Conservation (phyloP, 148 eudicot species). For the Fagopyrum homotropicum region DNA sequence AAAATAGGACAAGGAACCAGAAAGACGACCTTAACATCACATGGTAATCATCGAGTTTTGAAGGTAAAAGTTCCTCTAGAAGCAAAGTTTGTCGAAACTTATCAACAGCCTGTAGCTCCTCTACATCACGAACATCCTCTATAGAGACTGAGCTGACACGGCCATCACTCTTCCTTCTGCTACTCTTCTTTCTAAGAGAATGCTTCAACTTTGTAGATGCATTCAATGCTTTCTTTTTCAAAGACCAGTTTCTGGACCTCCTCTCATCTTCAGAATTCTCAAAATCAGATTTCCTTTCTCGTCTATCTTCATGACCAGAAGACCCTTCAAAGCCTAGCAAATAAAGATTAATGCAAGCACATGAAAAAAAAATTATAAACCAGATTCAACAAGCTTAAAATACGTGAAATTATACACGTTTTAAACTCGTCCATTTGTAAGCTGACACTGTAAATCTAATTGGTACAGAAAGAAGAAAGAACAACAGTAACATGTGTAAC, state of each 20-base stretch:
- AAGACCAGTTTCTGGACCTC: conserved; percentile 67
- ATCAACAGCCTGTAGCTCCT: conserved; percentile 64
- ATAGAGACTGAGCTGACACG: conserved; percentile 89
- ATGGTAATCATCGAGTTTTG: conserved; percentile 64
- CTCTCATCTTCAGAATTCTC: conserved; percentile 94
- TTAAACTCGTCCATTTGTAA: no score
- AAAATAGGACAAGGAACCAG: conserved; percentile 7
- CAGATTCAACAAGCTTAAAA: no score
- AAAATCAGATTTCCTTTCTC: conserved; percentile 88
- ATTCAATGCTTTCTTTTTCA: conserved; percentile 88
- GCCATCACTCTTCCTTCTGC: conserved; percentile 82
- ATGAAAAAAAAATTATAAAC: neutral
- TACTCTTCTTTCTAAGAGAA: conserved; percentile 82
- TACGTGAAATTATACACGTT: no score
- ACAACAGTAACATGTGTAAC: neutral
- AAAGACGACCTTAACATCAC: conserved; percentile 60
- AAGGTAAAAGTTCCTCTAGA: conserved; percentile 58
- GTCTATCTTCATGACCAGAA: conserved; percentile 74
- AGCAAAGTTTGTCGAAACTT: conserved; percentile 56
- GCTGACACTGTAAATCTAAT: neutral
- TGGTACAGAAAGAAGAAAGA: neutral
- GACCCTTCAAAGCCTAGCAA: conserved; percentile 79
- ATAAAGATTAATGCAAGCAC: conserved; percentile 3
- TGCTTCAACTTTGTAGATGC: conserved; percentile 90
- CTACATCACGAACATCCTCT: conserved; percentile 91